phyloP scores from a whole-genome alignment of 2,329 filamentous ascomycete species.

The Stagonosporopsis chrysanthemi region DNA sequence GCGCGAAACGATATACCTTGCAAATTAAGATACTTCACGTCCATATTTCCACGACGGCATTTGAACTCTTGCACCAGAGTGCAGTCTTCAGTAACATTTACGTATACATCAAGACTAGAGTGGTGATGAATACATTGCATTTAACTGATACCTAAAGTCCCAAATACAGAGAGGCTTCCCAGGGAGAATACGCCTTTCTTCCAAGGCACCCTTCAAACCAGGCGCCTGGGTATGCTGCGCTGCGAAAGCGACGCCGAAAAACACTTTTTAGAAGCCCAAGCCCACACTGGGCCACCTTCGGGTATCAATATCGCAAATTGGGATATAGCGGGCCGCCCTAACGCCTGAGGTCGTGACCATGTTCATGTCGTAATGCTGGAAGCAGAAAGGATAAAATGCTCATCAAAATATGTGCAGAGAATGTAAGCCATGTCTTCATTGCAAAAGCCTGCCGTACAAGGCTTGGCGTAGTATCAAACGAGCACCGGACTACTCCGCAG shows the following conservation, averaged over 20 bases:
- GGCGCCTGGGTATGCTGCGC: not conserved
- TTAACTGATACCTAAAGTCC: not conserved
- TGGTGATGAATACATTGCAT: not conserved
- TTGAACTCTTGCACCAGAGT: not conserved
- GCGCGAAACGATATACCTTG: constrained; percentile 25
- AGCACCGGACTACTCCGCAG: constrained; percentile 17
- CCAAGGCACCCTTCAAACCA: not conserved
- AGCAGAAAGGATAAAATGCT: constrained; percentile 4
- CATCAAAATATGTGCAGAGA: constrained; percentile 14
- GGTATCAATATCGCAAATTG: constrained; percentile 22
- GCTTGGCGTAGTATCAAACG: not conserved
- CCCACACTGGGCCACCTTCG: constrained; percentile 11
- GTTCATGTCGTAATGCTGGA: constrained; percentile 11
- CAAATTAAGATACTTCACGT: constrained; percentile 20
- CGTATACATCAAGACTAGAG: not conserved
- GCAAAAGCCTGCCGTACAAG: not conserved
- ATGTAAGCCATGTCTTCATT: not conserved
- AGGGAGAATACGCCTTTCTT: not conserved
- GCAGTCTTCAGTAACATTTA: not conserved
- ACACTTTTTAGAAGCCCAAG: constrained; percentile 18
- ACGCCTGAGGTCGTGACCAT: constrained; percentile 14
- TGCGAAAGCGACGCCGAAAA: constrained; percentile 2
- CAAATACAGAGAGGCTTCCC: not conserved
- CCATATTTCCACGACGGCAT: not conserved
- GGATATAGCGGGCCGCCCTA: constrained; percentile 15